Evolutionary conservation across 2,329 filamentous ascomycete genomes (phyloP).

Genomic region (Emericellopsis cladophorae): DNA sequence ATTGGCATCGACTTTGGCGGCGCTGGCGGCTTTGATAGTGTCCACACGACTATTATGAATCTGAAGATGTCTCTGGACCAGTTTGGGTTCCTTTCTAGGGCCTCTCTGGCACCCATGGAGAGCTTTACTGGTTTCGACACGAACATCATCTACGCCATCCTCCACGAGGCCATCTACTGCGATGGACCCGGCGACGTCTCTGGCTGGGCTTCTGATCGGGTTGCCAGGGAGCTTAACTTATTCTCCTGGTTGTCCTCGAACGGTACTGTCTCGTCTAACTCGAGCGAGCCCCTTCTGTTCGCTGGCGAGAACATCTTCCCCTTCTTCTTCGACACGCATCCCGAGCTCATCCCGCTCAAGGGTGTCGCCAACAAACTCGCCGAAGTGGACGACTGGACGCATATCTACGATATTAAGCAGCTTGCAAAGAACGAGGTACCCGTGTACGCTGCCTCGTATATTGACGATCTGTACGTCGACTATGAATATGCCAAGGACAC

Average conservation of each 20-base stretch:
- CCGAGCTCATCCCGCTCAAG: slow-evolving; percentile 58
- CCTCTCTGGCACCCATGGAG: slow-evolving; percentile 59
- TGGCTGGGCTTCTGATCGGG: slow-evolving; percentile 61
- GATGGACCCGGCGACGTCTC: slow-evolving; percentile 49
- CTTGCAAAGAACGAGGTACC: slow-evolving; percentile 72
- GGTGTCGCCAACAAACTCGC: slow-evolving; percentile 62
- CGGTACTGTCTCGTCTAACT: slow-evolving; percentile 10
- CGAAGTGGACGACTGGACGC: slow-evolving; percentile 54
- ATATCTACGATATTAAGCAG: slow-evolving; percentile 63
- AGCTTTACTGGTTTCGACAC: slow-evolving; percentile 57
- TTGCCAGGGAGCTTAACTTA: slow-evolving; percentile 34
- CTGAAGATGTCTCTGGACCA: slow-evolving; percentile 60
- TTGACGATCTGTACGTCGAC: slow-evolving; percentile 91
- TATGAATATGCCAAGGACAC: slow-evolving; percentile 61
- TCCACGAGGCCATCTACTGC: slow-evolving; percentile 85
- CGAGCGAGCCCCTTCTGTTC: slow-evolving; percentile 53
- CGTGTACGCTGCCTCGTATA: slow-evolving; percentile 70
- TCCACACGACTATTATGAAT: slow-evolving; percentile 62
- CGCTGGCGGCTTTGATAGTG: slow-evolving; percentile 61
- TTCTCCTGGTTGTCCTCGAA: slow-evolving; percentile 38
- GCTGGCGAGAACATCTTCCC: slow-evolving; percentile 89
- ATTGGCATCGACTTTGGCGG: slow-evolving; percentile 68
- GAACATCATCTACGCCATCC: slow-evolving; percentile 68
- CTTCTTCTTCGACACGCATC: slow-evolving; percentile 70
- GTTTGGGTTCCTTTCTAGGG: slow-evolving; percentile 63